These are phyloP conservation scores for Phytophthora sojae DNA, from an alignment of 352 stramenopile genomes.

Conservation along the genomic window DNA sequence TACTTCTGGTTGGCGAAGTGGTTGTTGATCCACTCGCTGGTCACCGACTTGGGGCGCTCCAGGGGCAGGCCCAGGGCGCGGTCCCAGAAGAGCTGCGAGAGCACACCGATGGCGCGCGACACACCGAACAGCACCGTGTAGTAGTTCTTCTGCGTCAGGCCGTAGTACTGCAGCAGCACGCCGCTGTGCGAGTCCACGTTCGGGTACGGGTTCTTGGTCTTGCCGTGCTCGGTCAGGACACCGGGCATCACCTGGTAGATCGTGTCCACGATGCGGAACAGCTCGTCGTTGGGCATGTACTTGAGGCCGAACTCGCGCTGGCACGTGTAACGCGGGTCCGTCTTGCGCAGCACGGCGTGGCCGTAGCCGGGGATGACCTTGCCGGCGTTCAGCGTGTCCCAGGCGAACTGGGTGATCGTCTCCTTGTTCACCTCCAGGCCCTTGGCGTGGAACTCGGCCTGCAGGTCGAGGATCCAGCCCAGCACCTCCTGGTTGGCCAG, in stretches of 20 bases:
- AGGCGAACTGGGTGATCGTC: slow-evolving; percentile 99
- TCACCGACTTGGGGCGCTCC: slow-evolving; percentile 99
- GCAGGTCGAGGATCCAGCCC: slow-evolving; percentile 94
- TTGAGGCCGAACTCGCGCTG: slow-evolving; percentile 99
- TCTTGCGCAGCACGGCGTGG: slow-evolving; percentile 98
- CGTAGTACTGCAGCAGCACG: slow-evolving; percentile 99
- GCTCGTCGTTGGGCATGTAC: slow-evolving; percentile 98
- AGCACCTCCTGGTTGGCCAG: slow-evolving; percentile 99
- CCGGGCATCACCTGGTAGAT: slow-evolving; percentile 99
- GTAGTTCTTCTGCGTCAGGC: slow-evolving; percentile 99
- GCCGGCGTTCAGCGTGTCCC: slow-evolving; percentile 98
- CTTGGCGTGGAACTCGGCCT: slow-evolving; percentile 97
- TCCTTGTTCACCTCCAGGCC: slow-evolving; percentile 97
- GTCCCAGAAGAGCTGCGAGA: slow-evolving; percentile 99
- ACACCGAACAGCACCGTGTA: slow-evolving; percentile 99
- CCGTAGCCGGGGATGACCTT: slow-evolving; percentile 99
- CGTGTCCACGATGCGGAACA: slow-evolving; percentile 99
- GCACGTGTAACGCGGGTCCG: slow-evolving; percentile 98
- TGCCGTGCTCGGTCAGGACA: slow-evolving; percentile 98
- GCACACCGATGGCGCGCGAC: slow-evolving; percentile 96
- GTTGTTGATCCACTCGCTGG: slow-evolving; percentile 97
- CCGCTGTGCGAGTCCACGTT: slow-evolving; percentile 99
- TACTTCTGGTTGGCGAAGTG: slow-evolving; percentile 93
- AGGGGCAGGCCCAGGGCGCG: slow-evolving; percentile 97
- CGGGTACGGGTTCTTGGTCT: slow-evolving; percentile 99